Conservation (phyloP, 2,329 filamentous ascomycete genomes). For the Ceratocystis colombiana region DNA sequence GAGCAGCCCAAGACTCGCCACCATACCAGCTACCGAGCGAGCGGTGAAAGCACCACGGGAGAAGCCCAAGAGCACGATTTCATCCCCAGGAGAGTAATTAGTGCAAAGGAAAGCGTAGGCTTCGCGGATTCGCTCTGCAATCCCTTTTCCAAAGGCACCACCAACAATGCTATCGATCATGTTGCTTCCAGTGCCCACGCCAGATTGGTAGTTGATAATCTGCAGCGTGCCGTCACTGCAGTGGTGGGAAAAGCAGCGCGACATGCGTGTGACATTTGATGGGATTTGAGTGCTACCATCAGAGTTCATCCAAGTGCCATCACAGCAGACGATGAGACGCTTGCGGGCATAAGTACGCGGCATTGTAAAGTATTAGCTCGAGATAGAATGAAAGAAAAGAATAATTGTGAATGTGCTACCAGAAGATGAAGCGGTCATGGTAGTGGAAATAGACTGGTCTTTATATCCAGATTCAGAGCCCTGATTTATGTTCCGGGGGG, state of each 20-base stretch:
- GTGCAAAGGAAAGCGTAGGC: constrained; percentile 53
- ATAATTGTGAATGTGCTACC: background rate
- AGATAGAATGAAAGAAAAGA: background rate
- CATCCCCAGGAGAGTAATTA: constrained; percentile 50
- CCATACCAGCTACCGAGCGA: constrained; percentile 46
- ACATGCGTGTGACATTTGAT: constrained; percentile 52
- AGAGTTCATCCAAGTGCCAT: constrained; percentile 47
- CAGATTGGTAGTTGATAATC: constrained; percentile 52
- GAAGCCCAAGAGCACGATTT: constrained; percentile 48
- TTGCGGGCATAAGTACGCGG: constrained; percentile 30
- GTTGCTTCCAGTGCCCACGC: constrained; percentile 46
- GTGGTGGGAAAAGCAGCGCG: constrained; percentile 44
- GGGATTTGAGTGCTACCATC: constrained; percentile 43
- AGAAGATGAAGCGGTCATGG: background rate
- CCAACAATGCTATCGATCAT: constrained; percentile 43
- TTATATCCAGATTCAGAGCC: background rate
- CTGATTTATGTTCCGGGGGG: background rate
- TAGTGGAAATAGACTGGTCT: background rate
- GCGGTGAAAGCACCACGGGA: constrained; percentile 50
- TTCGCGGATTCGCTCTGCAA: constrained; percentile 49
- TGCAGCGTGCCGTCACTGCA: constrained; percentile 45
- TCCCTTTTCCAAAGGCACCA: constrained; percentile 46
- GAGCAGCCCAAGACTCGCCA: constrained; percentile 42
- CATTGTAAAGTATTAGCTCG: background rate
- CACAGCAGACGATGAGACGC: constrained; percentile 44